phyloP scores from a whole-genome alignment of 1,139 yeast genomes.

The Hansenula sp. region DNA sequence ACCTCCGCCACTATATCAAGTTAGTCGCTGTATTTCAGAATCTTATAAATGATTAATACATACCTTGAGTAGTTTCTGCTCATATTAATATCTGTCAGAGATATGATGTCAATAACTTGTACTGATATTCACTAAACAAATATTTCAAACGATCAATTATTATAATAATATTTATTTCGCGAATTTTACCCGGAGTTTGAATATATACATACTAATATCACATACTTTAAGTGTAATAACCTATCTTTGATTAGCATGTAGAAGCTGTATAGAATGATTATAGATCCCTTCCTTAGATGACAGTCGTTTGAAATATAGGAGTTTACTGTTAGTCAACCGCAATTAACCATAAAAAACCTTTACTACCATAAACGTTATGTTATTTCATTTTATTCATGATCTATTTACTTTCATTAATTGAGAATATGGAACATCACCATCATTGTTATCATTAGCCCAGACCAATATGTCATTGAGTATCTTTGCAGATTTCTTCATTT shows the following conservation, averaged over 20 bases:
- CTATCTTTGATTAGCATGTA: too few species aligned
- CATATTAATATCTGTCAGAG: constrained; percentile 1
- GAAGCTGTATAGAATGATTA: too few species aligned
- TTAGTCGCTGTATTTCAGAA: neutral
- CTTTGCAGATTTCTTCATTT: constrained; percentile 46
- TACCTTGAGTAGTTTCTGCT: constrained; percentile 8
- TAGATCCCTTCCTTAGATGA: too few species aligned
- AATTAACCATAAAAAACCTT: too few species aligned
- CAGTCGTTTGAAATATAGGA: too few species aligned
- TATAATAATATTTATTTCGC: neutral
- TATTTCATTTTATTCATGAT: neutral
- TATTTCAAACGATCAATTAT: neutral
- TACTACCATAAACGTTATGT: too few species aligned
- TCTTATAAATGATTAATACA: neutral
- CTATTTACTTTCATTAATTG: neutral
- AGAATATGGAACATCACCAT: constrained; percentile 29
- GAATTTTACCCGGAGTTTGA: neutral
- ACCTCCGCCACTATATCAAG: neutral
- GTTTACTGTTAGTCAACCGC: too few species aligned
- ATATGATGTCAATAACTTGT: neutral
- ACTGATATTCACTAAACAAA: neutral
- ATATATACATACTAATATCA: too few species aligned
- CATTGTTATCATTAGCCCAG: constrained; percentile 50
- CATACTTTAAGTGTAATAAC: too few species aligned
- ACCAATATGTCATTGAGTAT: constrained; percentile 51